phyloP scores from a whole-genome alignment of 164 flowering plant genomes.

The Stephania yunnanensis region DNA sequence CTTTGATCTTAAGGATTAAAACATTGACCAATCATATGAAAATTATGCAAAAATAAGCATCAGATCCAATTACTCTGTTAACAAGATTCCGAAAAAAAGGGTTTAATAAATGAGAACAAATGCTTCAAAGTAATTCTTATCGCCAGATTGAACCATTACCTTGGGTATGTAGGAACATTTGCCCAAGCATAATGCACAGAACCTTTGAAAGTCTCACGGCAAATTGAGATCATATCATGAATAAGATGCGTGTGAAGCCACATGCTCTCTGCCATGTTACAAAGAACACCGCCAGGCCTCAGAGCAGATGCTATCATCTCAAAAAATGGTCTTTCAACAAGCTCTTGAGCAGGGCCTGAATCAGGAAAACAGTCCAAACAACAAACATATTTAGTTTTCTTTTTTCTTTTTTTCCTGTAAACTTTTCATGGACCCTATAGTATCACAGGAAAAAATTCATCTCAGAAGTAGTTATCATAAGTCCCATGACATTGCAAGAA shows the following conservation, averaged over 20 bases:
- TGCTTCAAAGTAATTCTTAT: background rate
- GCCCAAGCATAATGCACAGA: conserved; percentile 98
- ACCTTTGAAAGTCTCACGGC: conserved; percentile 79
- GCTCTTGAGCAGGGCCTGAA: conserved; percentile 95
- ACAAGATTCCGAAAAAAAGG: too few relatives aligned
- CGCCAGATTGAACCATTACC: conserved; percentile 34
- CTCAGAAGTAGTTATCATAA: background rate
- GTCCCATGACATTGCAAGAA: background rate
- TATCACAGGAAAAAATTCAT: background rate
- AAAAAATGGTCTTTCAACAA: conserved; percentile 93
- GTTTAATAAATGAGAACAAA: background rate
- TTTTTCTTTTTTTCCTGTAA: background rate
- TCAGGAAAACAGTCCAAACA: background rate
- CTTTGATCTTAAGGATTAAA: too few relatives aligned
- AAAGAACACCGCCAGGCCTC: conserved; percentile 95
- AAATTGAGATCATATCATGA: conserved; percentile 69
- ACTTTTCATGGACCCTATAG: background rate
- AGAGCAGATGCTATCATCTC: conserved; percentile 71
- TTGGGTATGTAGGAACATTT: conserved; percentile 96
- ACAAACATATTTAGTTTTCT: background rate
- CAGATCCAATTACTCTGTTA: too few relatives aligned
- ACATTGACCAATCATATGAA: too few relatives aligned
- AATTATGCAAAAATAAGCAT: background rate
- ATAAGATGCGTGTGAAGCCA: conserved; percentile 99
- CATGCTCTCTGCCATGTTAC: conserved; percentile 97